A percentile compares a stretch with the other conserved stretches of the same genome.
phyloP scores from a whole-genome alignment of 1,139 yeast species.

The Suzukiozyma palmioleophila region DNA sequence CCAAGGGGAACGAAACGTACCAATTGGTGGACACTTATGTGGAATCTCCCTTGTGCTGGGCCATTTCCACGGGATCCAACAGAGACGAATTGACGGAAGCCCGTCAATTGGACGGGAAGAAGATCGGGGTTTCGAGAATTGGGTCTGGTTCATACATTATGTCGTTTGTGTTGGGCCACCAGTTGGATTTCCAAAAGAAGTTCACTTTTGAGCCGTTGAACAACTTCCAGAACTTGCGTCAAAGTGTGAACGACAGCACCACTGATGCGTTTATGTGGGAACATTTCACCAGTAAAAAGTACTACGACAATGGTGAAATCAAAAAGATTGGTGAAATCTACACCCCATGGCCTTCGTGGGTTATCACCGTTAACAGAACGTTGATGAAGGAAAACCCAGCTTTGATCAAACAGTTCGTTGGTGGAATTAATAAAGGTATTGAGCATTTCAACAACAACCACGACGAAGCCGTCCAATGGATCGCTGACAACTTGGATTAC shows the following conservation, averaged over 20 bases:
- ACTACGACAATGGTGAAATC: constrained; percentile 75
- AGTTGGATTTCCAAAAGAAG: constrained; percentile 44
- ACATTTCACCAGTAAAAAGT: constrained; percentile 80
- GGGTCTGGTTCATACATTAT: constrained; percentile 91
- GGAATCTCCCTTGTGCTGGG: constrained; percentile 84
- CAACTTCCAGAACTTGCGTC: constrained; percentile 72
- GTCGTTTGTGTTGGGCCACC: constrained; percentile 78
- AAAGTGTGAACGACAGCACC: constrained; percentile 60
- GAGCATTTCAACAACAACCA: constrained; percentile 54
- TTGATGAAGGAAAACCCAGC: constrained; percentile 22
- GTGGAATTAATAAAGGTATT: constrained; percentile 64
- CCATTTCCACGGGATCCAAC: constrained; percentile 69
- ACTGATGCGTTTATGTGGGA: constrained; percentile 97
- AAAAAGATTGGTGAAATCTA: constrained; percentile 81
- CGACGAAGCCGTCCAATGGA: constrained; percentile 65
- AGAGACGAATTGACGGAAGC: constrained; percentile 50
- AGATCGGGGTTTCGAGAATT: constrained; percentile 80
- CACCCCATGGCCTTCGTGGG: constrained; percentile 98
- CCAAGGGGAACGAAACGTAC: constrained; percentile 61
- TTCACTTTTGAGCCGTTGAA: constrained; percentile 55
- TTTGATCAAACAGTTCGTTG: constrained; percentile 39
- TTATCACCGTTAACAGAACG: constrained; percentile 50
- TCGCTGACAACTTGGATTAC: constrained; percentile 68
- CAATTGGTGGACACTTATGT: constrained; percentile 79
- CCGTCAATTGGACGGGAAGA: constrained; percentile 54